Percentiles rank a stretch among this genome's conserved stretches.
Conservation (phyloP, 768 basidiomycete genomes). For the Pisolithus tinctorius region DNA sequence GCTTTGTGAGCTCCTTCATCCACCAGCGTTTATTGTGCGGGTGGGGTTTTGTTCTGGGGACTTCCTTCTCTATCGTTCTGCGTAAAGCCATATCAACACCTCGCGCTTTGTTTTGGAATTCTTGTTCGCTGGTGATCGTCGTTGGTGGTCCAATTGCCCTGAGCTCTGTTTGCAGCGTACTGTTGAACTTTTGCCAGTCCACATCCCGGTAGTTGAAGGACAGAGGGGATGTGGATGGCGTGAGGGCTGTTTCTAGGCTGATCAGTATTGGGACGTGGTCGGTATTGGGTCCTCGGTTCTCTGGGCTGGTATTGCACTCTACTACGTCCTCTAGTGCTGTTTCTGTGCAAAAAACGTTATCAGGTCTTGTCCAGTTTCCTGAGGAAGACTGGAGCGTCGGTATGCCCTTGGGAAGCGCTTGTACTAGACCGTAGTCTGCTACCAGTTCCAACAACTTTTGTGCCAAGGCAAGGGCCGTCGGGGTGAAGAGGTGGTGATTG, state of each 20-base stretch:
- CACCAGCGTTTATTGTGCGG: slow-evolving; percentile 30
- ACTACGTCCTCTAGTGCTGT: too few relatives aligned
- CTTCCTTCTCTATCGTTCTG: slow-evolving; percentile 8
- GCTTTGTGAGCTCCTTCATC: slow-evolving; percentile 19
- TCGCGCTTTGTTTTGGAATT: too few relatives aligned
- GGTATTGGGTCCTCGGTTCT: too few relatives aligned
- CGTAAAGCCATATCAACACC: too few relatives aligned
- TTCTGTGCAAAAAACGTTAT: slow-evolving; percentile 14
- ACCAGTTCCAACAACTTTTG: slow-evolving; percentile 23
- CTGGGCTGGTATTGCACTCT: too few relatives aligned
- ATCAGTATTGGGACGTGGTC: too few relatives aligned
- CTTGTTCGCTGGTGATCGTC: background rate
- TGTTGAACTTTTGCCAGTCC: too few relatives aligned
- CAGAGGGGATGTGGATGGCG: too few relatives aligned
- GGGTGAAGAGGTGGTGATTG: slow-evolving; percentile 18
- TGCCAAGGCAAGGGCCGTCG: slow-evolving; percentile 6
- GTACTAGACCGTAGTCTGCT: slow-evolving; percentile 20
- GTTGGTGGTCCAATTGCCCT: background rate
- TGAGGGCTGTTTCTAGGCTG: too few relatives aligned
- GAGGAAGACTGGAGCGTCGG: slow-evolving; percentile 28
- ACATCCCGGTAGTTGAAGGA: too few relatives aligned
- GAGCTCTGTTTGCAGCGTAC: too few relatives aligned
- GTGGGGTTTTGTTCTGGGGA: slow-evolving; percentile 12
- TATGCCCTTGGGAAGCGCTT: slow-evolving; percentile 26
- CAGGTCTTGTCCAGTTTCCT: slow-evolving; percentile 17